These are phyloP conservation scores for Gaultheria prostrata DNA, from an alignment of 148 eudicot genomes.

Conservation along the genomic window DNA sequence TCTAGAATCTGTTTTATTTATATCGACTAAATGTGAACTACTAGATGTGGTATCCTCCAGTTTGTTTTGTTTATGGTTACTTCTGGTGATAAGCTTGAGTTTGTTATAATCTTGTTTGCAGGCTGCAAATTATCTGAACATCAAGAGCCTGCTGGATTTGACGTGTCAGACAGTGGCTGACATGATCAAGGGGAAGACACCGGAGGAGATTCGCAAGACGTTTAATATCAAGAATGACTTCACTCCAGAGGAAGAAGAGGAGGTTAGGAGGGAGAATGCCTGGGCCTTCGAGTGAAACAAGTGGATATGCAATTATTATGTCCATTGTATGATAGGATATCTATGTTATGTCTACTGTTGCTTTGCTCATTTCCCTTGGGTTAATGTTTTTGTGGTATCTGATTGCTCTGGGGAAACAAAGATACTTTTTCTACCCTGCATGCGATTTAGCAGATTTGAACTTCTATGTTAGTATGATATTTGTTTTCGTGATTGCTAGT, in stretches of 20 bases:
- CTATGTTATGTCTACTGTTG: background rate
- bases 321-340: conserved; percentile 11
- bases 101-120: conserved; percentile 2
- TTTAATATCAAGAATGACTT: conserved; percentile 43
- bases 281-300: conserved; percentile 42
- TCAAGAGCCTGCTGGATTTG: conserved; percentile 38
- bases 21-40: background rate
- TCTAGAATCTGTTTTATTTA: too few relatives aligned
- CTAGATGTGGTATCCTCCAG: background rate
- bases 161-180: conserved; percentile 50
- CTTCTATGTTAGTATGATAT: background rate
- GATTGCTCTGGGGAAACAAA: background rate
- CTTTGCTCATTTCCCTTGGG: background rate
- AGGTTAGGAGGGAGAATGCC: conserved; percentile 47
- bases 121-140: conserved; percentile 38
- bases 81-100: background rate
- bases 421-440: background rate
- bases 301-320: background rate
- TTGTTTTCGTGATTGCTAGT: background rate
- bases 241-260: conserved; percentile 46
- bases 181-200: conserved; percentile 50
- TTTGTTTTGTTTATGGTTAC: background rate
- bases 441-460: conserved; percentile 10
- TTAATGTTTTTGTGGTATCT: background rate
- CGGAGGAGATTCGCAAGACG: conserved; percentile 38